Evolutionary conservation across 345 rosid species (phyloP).

Genomic region (Trapa incisa): DNA sequence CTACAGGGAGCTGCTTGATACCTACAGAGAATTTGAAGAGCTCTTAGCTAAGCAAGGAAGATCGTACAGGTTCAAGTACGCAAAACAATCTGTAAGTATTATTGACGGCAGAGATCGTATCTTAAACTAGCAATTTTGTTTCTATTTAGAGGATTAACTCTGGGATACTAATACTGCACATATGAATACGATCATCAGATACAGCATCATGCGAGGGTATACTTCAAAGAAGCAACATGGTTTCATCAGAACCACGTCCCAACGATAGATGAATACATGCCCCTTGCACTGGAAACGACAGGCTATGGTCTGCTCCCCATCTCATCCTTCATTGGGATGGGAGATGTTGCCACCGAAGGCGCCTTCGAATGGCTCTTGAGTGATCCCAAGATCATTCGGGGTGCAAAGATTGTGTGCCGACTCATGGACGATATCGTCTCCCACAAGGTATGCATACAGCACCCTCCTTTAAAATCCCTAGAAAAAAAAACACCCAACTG

Average conservation of each 20-base stretch:
- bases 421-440: conserved; percentile 12
- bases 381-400: conserved; percentile 6
- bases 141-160: not conserved
- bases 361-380: conserved; percentile 10
- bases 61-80: conserved; percentile 8
- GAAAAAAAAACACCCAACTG: no score
- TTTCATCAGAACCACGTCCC: conserved; percentile 12
- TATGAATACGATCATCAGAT: conserved; percentile 12
- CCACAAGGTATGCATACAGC: conserved; percentile 4
- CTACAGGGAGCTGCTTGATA: conserved; percentile 20
- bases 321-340: conserved; percentile 8
- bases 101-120: no score
- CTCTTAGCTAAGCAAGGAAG: conserved; percentile 8
- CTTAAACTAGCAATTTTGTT: not conserved
- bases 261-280: conserved; percentile 18
- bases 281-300: conserved; percentile 9
- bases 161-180: not conserved
- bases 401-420: not conserved
- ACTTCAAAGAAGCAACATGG: conserved; percentile 10
- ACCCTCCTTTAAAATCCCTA: no score
- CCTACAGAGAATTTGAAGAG: conserved; percentile 9
- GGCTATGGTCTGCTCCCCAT: not conserved
- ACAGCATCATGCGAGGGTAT: not conserved
- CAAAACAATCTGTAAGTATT: not conserved
- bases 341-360: conserved; percentile 7